Evolutionary conservation across 2,329 filamentous ascomycete genomes (phyloP).

Genomic region (Colletotrichum cereale): DNA sequence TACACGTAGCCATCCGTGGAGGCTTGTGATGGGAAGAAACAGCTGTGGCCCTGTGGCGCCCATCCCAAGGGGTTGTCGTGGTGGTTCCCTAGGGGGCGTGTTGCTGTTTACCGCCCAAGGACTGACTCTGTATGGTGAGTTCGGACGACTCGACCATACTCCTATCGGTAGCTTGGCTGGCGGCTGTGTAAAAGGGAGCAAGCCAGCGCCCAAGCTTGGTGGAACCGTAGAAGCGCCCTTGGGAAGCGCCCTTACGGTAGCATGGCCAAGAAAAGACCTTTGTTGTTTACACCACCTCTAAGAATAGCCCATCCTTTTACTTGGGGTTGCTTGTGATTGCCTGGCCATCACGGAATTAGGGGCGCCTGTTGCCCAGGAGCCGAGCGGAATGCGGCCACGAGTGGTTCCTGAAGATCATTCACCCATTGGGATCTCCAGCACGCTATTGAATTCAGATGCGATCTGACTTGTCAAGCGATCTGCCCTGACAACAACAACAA

Average conservation of each 20-base stretch:
- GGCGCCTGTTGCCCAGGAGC: slow-evolving; percentile 2
- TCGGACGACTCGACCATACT: slow-evolving; percentile 17
- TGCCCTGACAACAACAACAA: background rate
- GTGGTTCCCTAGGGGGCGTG: background rate
- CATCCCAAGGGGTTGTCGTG: background rate
- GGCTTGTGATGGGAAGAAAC: background rate
- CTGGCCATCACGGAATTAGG: background rate
- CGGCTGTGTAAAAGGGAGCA: slow-evolving; percentile 6
- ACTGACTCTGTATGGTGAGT: background rate
- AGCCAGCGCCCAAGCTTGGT: background rate
- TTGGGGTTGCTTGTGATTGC: background rate
- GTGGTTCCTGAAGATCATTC: slow-evolving; percentile 15
- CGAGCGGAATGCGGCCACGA: slow-evolving; percentile 1
- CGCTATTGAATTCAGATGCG: background rate
- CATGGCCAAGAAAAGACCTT: background rate
- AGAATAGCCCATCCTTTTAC: background rate
- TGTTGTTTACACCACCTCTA: slow-evolving; percentile 7
- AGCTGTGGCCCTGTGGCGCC: background rate
- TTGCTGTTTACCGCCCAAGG: background rate
- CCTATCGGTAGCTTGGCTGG: background rate
- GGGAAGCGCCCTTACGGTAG: slow-evolving; percentile 12
- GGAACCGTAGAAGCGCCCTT: background rate
- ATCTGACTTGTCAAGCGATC: background rate
- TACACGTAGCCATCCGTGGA: too few species aligned
- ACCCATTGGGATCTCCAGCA: background rate